Percentiles rank a stretch among this genome's conserved stretches.
phyloP scores from a whole-genome alignment of 352 stramenopile genomes.

The Hyaloperonospora arabidopsidis region DNA sequence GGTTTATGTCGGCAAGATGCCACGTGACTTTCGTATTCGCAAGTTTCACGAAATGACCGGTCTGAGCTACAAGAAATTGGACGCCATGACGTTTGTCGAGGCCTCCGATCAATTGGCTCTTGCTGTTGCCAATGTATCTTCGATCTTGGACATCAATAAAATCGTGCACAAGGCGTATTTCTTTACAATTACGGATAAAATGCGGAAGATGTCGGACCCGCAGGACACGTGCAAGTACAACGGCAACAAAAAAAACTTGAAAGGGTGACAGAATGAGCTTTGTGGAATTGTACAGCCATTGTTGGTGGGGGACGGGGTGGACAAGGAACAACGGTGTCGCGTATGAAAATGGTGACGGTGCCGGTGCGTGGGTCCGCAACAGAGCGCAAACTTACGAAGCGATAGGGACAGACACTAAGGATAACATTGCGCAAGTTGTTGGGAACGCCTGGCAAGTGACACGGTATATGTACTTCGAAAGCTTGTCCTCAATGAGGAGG shows the following conservation, averaged over 20 bases:
- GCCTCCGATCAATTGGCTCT: constrained; percentile 22
- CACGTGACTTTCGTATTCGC: constrained; percentile 41
- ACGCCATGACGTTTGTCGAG: constrained; percentile 43
- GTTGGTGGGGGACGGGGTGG: too few species aligned
- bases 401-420: too few species aligned
- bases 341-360: too few species aligned
- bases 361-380: too few species aligned
- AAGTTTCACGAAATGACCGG: constrained; percentile 58
- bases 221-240: constrained; percentile 17
- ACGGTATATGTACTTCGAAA: too few species aligned
- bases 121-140: constrained; percentile 12
- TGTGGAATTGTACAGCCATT: neutral
- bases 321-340: too few species aligned
- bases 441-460: too few species aligned
- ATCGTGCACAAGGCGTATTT: constrained; percentile 17
- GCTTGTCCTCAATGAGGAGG: too few species aligned
- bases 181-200: constrained; percentile 13
- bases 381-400: too few species aligned
- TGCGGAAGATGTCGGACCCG: constrained; percentile 15
- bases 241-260: neutral
- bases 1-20: constrained; percentile 30
- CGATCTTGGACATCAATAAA: constrained; percentile 20
- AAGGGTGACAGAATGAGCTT: constrained; percentile 8
- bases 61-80: constrained; percentile 33
- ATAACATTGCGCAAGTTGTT: too few species aligned